Percentiles rank a stretch among this genome's conserved stretches.
Evolutionary conservation across 805 yeast species (phyloP).

Genomic region (Candida verbasci): DNA sequence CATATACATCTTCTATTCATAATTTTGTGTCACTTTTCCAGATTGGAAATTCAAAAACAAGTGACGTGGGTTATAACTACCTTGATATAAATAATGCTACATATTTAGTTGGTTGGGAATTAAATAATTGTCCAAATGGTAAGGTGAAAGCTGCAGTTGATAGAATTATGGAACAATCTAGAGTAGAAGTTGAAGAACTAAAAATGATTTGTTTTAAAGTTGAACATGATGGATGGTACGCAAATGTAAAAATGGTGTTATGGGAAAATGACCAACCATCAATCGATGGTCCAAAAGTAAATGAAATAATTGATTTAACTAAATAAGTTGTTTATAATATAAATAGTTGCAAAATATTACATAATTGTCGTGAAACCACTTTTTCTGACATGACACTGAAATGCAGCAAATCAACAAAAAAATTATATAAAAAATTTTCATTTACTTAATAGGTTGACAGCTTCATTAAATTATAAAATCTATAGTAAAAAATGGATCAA

Average conservation of each 20-base stretch:
- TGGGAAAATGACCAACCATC: not conserved
- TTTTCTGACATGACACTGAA: not conserved
- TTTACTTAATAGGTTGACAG: too few species aligned
- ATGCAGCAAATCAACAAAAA: not conserved
- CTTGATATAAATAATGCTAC: not conserved
- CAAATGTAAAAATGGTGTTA: conserved; percentile 1
- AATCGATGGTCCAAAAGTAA: not conserved
- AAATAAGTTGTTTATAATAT: not conserved
- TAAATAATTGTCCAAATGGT: not conserved
- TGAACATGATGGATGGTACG: not conserved
- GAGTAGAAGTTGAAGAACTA: not conserved
- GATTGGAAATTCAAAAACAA: not conserved
- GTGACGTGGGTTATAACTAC: conserved; percentile 1
- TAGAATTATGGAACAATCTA: not conserved
- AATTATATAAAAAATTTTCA: not conserved
- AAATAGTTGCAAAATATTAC: too few species aligned
- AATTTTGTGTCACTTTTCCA: conserved; percentile 1
- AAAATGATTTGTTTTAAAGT: conserved; percentile 1
- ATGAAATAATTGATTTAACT: not conserved
- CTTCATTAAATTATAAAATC: too few species aligned
- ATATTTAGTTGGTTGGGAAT: conserved; percentile 2
- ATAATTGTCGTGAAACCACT: not conserved
- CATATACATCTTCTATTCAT: conserved; percentile 1
- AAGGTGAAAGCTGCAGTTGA: conserved; percentile 1
- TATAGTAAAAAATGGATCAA: conserved; percentile 97